A percentile compares a stretch with the other conserved stretches of the same genome.
Evolutionary conservation across 352 stramenopile species (phyloP).

Genomic region (Bremia lactucae): DNA sequence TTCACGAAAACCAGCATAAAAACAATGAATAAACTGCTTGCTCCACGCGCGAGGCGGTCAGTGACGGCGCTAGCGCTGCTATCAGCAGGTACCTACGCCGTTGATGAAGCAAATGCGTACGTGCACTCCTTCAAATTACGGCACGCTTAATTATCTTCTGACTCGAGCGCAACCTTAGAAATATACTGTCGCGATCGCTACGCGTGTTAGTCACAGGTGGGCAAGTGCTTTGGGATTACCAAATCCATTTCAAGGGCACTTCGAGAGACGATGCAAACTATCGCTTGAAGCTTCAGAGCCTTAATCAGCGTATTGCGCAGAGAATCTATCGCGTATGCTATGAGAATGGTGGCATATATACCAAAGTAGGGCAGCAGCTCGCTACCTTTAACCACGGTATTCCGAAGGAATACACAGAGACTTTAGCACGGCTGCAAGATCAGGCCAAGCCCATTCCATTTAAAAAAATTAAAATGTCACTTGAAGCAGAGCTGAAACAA

Average conservation of each 20-base stretch:
- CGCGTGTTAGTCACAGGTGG: slow-evolving; percentile 41
- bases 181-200: slow-evolving; percentile 50
- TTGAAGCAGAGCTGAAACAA: slow-evolving; percentile 52
- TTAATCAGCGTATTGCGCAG: slow-evolving; percentile 79
- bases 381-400: slow-evolving; percentile 94
- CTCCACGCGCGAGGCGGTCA: slow-evolving; percentile 2
- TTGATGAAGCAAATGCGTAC: slow-evolving; percentile 45
- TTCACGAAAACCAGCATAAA: too few relatives aligned
- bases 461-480: slow-evolving; percentile 27
- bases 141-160: neutral
- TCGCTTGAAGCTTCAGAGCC: slow-evolving; percentile 34
- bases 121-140: neutral
- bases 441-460: slow-evolving; percentile 74
- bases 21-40: slow-evolving; percentile 3
- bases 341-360: slow-evolving; percentile 93
- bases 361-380: slow-evolving; percentile 96
- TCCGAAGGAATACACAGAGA: slow-evolving; percentile 89
- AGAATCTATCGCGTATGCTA: slow-evolving; percentile 87
- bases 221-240: slow-evolving; percentile 46
- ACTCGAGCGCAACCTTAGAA: slow-evolving; percentile 18
- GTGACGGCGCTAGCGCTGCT: slow-evolving; percentile 19
- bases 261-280: slow-evolving; percentile 41
- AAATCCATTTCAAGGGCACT: slow-evolving; percentile 32
- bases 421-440: slow-evolving; percentile 87
- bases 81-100: slow-evolving; percentile 22